Base-by-base conservation (phyloP, 257 asterid genomes). In the Jasminum sambac region DNA sequence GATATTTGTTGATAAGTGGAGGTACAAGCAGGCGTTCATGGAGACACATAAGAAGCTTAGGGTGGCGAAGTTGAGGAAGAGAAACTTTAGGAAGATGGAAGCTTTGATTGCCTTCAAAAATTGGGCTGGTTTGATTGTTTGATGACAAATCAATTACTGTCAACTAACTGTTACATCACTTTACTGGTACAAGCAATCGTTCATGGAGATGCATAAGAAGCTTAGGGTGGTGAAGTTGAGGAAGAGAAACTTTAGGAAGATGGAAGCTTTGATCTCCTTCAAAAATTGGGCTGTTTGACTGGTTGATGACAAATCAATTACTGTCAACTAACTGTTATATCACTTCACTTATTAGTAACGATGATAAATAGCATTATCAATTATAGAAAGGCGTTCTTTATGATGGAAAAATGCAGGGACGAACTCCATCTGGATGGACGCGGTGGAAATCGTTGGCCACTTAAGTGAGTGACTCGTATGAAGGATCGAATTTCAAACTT, bases 1-100 rank as follows among this genome's bases (percentile, higher is more conserved):
- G 77, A 87, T 91, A 64, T 95, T 83, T 73, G 95, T 95, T 5
- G 96, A 95, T 77, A 95, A 91, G 76, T 89, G 98, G 99, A 89
- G 95, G 87, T 89, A 84, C 82, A 95, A 95, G 80, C 99, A 95
- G 77, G 99, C 98, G 0, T 95, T 88, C 84, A 95, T 95, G 99
- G 99, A 95, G 88, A 85, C 71, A 0, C 99, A 95, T 75, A 91
- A 86, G 94, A 95, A 95, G 84, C 91, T 95, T 70, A 87, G 70
- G 60, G 80, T 94, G 73, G 69, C 89, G 3, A 91, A 84, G 83
- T 63, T 95, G 90, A 86, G 95, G 63, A 88, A 70, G 84, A 84
- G 87, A 67, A 95, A 80, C 76, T 41, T 71, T 2, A 82, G 77
- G 67, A 95, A 95, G 81, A 87, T 82, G 93, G 98, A 91, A 62